Base-by-base conservation (phyloP, 352 stramenopile genomes). In the Phytopythium litorale region DNA sequence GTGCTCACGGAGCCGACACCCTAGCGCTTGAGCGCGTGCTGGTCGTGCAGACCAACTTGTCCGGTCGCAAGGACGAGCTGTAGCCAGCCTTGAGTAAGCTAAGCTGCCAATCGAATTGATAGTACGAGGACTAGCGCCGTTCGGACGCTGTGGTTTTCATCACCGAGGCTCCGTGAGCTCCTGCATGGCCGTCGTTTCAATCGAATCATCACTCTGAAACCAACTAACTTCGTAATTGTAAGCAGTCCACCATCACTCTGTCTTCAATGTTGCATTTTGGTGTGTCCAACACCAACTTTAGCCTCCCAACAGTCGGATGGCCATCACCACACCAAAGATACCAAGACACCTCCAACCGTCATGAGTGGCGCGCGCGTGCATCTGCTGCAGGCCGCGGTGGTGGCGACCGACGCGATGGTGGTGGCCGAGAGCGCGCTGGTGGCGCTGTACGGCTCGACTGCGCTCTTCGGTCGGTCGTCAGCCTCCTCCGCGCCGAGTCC, bases 51-150 rank as follows among this genome's bases (percentile, higher is more conserved):
- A 60, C 62, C 59, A 69, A 65, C 45, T 58, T 65, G 60, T 67
- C 66, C 19, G 42, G 56, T 25, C 49, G 46, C 42, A 65, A 73
- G 48, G 65, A 71, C n/a, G 72, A 78, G 51, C 67, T 80, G 30
- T 80, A 76, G 63, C 7, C 19, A 23, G 12, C 3, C 4, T 18
- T 18, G 50, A 13, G 9, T 56, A 25, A 15, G 4, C 8, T 56
- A 25, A 15, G 4, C 8, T n/a, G 16, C 42, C 21, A 23, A 18
- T 37, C n/a, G 16, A 16, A 25, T 9, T 9, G 50, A 28, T 28
- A 25, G 43, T 28, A 28, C 21, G 7, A 50, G 43, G 35, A 11
- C 35, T 40, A 40, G 12, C 9, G 8, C 35, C 35, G 16, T 11
- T 40, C 35, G 35, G 16, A 40, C 35, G 3, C 7, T 40, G 35